Evolutionary conservation across 768 basidiomycete species (phyloP).

Genomic region (Candolleomyces efflorescens): DNA sequence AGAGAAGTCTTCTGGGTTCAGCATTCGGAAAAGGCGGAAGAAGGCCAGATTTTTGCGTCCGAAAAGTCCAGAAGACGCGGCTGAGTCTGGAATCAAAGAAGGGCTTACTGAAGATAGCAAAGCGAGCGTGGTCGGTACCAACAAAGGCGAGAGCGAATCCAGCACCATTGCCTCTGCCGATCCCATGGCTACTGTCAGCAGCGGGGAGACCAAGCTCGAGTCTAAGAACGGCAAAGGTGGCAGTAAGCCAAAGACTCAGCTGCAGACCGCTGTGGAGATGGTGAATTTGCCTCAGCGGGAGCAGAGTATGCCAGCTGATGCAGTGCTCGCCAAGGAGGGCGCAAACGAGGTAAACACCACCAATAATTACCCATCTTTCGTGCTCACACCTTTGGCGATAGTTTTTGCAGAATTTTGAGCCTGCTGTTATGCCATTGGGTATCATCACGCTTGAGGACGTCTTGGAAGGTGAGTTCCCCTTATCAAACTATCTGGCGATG

Average conservation of each 20-base stretch:
- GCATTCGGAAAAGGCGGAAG: conserved; percentile 6
- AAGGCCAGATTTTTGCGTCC: conserved; percentile 9
- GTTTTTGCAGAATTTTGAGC: conserved; percentile 82
- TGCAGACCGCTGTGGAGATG: conserved; percentile 35
- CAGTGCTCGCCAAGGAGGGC: conserved; percentile 68
- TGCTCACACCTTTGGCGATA: conserved; percentile 18
- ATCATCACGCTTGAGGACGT: conserved; percentile 94
- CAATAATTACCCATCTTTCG: no score
- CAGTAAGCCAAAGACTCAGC: conserved; percentile 35
- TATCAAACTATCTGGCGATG: neutral
- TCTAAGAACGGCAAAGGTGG: conserved; percentile 8
- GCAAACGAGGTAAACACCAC: conserved; percentile 75
- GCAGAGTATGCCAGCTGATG: conserved; percentile 88
- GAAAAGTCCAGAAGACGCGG: no score
- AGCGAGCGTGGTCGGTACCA: neutral
- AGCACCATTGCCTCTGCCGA: neutral
- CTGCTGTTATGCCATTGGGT: conserved; percentile 78
- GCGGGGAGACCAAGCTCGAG: no score
- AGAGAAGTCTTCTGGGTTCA: conserved; percentile 5
- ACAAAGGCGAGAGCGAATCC: conserved; percentile 6
- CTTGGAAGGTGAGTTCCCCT: conserved; percentile 59
- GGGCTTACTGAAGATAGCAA: no score
- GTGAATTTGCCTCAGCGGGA: conserved; percentile 51
- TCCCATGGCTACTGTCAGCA: no score
- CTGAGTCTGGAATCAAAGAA: no score